Conservation (phyloP, 768 basidiomycete genomes). For the Hortiboletus flavorubellus region DNA sequence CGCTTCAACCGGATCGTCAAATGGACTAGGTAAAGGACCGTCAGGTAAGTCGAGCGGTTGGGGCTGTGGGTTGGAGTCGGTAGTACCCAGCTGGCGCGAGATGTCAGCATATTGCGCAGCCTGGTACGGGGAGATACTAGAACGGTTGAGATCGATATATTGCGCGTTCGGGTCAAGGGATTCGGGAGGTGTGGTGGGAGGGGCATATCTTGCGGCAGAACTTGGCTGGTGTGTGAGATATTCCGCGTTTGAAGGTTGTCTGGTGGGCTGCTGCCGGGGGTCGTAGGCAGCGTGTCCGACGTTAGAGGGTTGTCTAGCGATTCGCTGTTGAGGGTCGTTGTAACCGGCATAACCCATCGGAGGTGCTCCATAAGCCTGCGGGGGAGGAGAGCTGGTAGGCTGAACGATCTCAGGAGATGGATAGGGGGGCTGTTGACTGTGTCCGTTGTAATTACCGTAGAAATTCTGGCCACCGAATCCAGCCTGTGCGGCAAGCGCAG, state of each 20-base stretch:
- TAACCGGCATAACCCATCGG: slow-evolving; percentile 23
- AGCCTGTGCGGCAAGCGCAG: slow-evolving; percentile 24
- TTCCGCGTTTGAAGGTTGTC: slow-evolving; percentile 22
- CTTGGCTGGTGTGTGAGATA: slow-evolving; percentile 24
- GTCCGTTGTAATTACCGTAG: slow-evolving; percentile 25
- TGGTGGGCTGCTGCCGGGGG: slow-evolving; percentile 23
- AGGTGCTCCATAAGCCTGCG: slow-evolving; percentile 23
- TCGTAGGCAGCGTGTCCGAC: slow-evolving; percentile 24
- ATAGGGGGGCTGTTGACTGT: slow-evolving; percentile 22
- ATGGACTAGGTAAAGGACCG: slow-evolving; percentile 27
- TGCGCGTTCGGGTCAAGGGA: slow-evolving; percentile 33
- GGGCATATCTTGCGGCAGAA: slow-evolving; percentile 12
- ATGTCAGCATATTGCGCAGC: slow-evolving; percentile 74
- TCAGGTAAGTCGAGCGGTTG: slow-evolving; percentile 15
- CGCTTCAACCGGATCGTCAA: slow-evolving; percentile 20
- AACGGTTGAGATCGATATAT: slow-evolving; percentile 63
- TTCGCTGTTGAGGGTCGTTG: slow-evolving; percentile 25
- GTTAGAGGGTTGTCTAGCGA: slow-evolving; percentile 18
- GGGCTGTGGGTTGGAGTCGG: slow-evolving; percentile 21
- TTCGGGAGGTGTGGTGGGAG: slow-evolving; percentile 4
- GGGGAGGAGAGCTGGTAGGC: slow-evolving; percentile 9
- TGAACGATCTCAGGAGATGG: slow-evolving; percentile 17
- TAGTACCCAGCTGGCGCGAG: slow-evolving; percentile 47
- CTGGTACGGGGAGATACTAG: slow-evolving; percentile 73
- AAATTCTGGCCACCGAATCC: slow-evolving; percentile 21